Conservation (phyloP, 768 basidiomycete genomes). For the Leccinum obscurum region DNA sequence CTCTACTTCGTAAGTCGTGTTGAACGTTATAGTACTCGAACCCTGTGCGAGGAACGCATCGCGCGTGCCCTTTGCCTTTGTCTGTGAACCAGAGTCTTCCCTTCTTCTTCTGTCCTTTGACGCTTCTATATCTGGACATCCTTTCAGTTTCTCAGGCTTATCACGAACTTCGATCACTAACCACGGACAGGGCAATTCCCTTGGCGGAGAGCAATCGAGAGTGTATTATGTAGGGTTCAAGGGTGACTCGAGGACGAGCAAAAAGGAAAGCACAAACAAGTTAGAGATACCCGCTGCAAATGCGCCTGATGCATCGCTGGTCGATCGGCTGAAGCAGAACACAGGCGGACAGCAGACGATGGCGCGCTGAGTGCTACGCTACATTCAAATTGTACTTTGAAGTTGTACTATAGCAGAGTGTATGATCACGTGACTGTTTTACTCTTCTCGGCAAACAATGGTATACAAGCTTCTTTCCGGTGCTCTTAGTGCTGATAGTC, state of each 20-base stretch:
- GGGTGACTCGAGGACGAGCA: slow-evolving; percentile 58
- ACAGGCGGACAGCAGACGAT: slow-evolving; percentile 62
- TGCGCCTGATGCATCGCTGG: slow-evolving; percentile 68
- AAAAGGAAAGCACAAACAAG: slow-evolving; percentile 60
- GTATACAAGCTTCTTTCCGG: too few relatives aligned
- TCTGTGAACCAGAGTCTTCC: background rate
- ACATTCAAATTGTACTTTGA: background rate
- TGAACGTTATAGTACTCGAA: slow-evolving; percentile 2
- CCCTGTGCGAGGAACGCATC: slow-evolving; percentile 1
- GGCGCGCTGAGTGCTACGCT: slow-evolving; percentile 40
- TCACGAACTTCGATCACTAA: slow-evolving; percentile 8
- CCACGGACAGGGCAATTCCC: slow-evolving; percentile 56
- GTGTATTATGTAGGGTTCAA: slow-evolving; percentile 85
- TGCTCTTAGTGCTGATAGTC: too few relatives aligned
- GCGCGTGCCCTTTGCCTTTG: slow-evolving; percentile 19
- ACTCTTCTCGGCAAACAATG: too few relatives aligned
- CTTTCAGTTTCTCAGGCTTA: slow-evolving; percentile 12
- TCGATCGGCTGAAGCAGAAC: slow-evolving; percentile 61
- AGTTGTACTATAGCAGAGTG: slow-evolving; percentile 6
- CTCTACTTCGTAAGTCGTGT: slow-evolving; percentile 71
- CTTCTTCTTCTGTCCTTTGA: slow-evolving; percentile 16
- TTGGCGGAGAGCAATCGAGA: slow-evolving; percentile 61
- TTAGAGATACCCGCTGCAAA: slow-evolving; percentile 79
- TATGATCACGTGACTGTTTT: background rate
- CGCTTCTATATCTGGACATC: slow-evolving; percentile 22